phyloP scores from a whole-genome alignment of 2,329 filamentous ascomycete genomes.

The Cytospora paraplurivora region DNA sequence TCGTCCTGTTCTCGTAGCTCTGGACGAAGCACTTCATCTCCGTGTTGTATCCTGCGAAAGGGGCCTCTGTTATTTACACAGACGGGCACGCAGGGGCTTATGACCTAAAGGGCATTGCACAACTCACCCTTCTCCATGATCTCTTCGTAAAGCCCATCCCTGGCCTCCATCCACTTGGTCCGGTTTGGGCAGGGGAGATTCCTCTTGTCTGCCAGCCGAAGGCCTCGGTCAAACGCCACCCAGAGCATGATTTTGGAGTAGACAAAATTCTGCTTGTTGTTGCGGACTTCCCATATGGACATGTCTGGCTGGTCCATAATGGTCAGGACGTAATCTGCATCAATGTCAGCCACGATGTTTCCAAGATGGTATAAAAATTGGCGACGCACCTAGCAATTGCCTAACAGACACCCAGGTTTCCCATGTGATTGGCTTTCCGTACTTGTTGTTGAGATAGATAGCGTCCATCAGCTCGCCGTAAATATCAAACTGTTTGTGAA shows the following conservation, averaged over 20 bases:
- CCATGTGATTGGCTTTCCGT: constrained; percentile 75
- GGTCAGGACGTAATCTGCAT: constrained; percentile 66
- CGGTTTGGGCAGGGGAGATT: constrained; percentile 75
- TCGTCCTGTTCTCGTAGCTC: constrained; percentile 71
- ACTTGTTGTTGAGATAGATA: constrained; percentile 79
- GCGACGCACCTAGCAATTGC: constrained; percentile 57
- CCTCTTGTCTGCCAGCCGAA: constrained; percentile 74
- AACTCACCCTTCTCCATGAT: constrained; percentile 68
- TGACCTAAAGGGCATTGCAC: too few species aligned
- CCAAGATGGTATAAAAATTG: neutral
- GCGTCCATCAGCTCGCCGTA: constrained; percentile 78
- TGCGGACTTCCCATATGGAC: constrained; percentile 83
- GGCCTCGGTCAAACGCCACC: constrained; percentile 76
- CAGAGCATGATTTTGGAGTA: constrained; percentile 85
- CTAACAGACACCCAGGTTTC: constrained; percentile 74
- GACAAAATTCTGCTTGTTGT: constrained; percentile 73
- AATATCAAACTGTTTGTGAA: constrained; percentile 77
- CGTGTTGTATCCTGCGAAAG: constrained; percentile 62
- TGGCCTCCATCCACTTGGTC: constrained; percentile 63
- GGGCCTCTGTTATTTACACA: neutral
- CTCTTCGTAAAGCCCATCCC: constrained; percentile 72
- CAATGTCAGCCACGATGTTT: neutral
- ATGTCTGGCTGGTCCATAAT: constrained; percentile 71
- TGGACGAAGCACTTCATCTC: constrained; percentile 72
- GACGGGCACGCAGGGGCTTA: neutral